Conservation (phyloP, 257 asterid genomes). For the Capsicum chinense region DNA sequence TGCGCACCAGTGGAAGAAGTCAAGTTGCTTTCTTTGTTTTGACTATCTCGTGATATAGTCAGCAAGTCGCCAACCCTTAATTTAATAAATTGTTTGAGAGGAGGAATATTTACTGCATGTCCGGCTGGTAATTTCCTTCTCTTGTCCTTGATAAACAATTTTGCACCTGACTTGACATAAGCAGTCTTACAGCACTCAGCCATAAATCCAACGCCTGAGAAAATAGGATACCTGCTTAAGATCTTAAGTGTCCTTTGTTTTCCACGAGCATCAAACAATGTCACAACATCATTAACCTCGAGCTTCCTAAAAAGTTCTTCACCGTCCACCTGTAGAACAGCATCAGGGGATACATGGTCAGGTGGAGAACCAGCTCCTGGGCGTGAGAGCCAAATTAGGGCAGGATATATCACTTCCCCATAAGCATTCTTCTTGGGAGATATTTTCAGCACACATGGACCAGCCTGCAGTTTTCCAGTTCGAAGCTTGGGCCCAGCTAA, state of each 20-base stretch:
- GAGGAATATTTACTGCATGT: conserved; percentile 61
- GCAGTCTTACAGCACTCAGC: conserved; percentile 66
- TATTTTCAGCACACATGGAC: conserved; percentile 66
- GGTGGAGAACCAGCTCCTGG: conserved; percentile 68
- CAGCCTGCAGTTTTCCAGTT: conserved; percentile 63
- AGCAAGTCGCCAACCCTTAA: conserved; percentile 66
- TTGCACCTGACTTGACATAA: conserved; percentile 64
- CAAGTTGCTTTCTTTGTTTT: conserved; percentile 44
- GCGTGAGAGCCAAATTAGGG: conserved; percentile 64
- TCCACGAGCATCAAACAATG: conserved; percentile 66
- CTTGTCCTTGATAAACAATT: conserved; percentile 50
- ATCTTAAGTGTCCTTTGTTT: conserved; percentile 51
- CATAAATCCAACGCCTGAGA: conserved; percentile 67
- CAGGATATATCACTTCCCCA: conserved; percentile 53
- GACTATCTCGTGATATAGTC: conserved; percentile 59
- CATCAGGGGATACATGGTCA: conserved; percentile 61
- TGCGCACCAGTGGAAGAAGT: conserved; percentile 48
- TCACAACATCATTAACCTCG: conserved; percentile 50
- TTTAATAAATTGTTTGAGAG: conserved; percentile 59
- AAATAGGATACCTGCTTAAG: conserved; percentile 56
- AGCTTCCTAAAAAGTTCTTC: conserved; percentile 57
- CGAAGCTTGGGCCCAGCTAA: conserved; percentile 85
- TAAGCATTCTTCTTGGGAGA: conserved; percentile 62
- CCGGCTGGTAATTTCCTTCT: conserved; percentile 51
- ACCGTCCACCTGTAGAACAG: conserved; percentile 56